Evolutionary conservation across 768 basidiomycete species (phyloP).

Genomic region (Amanita rubescens): DNA sequence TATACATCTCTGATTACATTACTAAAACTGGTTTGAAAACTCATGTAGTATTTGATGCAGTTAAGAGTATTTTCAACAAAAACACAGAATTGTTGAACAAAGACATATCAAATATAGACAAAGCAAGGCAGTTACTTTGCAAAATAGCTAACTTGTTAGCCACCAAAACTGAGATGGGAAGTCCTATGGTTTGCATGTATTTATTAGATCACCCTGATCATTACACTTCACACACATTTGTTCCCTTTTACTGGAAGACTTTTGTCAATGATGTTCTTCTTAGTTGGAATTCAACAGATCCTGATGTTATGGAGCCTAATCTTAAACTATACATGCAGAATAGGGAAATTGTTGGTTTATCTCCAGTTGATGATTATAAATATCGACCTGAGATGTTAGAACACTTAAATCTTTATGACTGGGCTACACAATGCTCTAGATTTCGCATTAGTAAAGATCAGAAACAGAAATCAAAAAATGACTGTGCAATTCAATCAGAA

Average conservation of each 20-base stretch:
- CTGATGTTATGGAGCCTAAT: background rate
- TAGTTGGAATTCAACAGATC: background rate
- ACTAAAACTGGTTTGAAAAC: constrained; percentile 23
- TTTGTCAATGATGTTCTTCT: constrained; percentile 4
- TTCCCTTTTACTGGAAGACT: constrained; percentile 18
- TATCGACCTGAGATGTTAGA: constrained; percentile 16
- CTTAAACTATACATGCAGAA: constrained; percentile 11
- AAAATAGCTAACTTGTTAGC: constrained; percentile 22
- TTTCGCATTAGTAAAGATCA: too few relatives aligned
- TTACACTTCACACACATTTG: constrained; percentile 22
- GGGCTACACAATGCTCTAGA: constrained; percentile 8
- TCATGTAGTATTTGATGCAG: constrained; percentile 16
- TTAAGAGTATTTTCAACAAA: background rate
- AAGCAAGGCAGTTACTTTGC: constrained; percentile 10
- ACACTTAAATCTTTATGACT: constrained; percentile 21
- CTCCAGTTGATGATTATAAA: constrained; percentile 16
- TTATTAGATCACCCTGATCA: constrained; percentile 22
- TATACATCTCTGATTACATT: constrained; percentile 27
- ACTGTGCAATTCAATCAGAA: background rate
- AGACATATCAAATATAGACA: background rate
- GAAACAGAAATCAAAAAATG: background rate
- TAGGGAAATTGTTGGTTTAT: constrained; percentile 14
- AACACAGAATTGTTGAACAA: constrained; percentile 8
- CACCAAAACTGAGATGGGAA: constrained; percentile 20
- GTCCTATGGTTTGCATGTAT: constrained; percentile 20